Base-by-base conservation (phyloP, 2,329 filamentous ascomycete species). In the Clonostachys rhizophaga region DNA sequence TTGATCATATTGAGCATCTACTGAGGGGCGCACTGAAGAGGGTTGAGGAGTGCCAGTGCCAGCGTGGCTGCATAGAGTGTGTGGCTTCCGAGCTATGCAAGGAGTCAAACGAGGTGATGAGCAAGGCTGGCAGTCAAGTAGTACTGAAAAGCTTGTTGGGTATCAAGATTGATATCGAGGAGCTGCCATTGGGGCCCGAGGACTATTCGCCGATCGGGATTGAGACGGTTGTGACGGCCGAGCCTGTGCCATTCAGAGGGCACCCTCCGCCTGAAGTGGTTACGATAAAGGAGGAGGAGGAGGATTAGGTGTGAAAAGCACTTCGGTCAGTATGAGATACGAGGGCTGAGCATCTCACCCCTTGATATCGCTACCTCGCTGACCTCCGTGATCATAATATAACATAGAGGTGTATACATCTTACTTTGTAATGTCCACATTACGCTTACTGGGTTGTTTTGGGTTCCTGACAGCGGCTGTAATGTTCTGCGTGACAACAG, bases 51-150 rank as follows among this genome's bases (percentile, higher is more conserved):
- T 99, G 94, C 58, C 70, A 75, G 37, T 97, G 91, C 59, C 67
- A 82, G 11, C 80, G 86, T 49, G 94, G 94, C 0, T 97, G 94
- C 65, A 69, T 92, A 18, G 92, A 96, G 65, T 99, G 94, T 65
- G 91, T 95, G 40, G 90, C 87, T 52, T 87, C 85, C 51, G 89
- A 95, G 64, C 69, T 81, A 47, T 97, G 94, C 64, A 89, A 87
- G 64, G 83, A 96, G 65, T 80, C 83, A 46, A 96, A 96, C 61
- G 81, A 89, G 58, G 91, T 97, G 10, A 94, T 96, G 86, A 94
- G 88, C 59, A 97, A 96, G 66, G 89, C 86, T 1, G 92, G 92
- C 0, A 86, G 87, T 8, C 82, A 81, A 47, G 91, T 96, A 20
- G 83, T 97, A 33, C 68, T 97, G 48, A 87, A 86, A 67, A 82